A percentile compares a stretch with the other conserved stretches of the same genome.
These are phyloP conservation scores for Skeletonema tropicum DNA, from an alignment of 108 stramenopile genomes.

Conservation along the genomic window DNA sequence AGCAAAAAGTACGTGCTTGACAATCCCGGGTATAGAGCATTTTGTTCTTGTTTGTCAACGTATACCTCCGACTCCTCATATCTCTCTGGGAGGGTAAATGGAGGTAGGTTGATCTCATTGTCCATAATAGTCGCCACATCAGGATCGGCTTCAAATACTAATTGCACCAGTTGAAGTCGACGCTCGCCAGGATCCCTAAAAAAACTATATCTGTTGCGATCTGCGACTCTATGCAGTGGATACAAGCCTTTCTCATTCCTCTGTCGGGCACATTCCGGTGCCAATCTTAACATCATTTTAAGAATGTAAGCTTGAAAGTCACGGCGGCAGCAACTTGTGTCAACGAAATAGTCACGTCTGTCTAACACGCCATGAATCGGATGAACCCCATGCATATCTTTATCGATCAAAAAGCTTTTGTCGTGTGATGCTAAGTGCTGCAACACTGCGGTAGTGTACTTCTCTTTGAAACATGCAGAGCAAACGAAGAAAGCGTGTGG, in stretches of 20 bases:
- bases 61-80: not conserved
- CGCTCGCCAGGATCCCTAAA: not conserved
- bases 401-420: not conserved
- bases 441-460: not conserved
- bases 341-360: not conserved
- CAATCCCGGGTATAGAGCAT: not conserved
- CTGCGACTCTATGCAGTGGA: constrained; percentile 1
- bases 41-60: not conserved
- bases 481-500: not conserved
- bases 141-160: not conserved
- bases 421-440: not conserved
- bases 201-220: not conserved
- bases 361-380: not conserved
- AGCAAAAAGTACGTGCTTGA: not conserved
- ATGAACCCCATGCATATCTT: not conserved
- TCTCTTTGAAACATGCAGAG: not conserved
- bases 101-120: not conserved
- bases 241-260: not conserved
- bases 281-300: not conserved
- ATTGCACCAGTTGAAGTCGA: not conserved
- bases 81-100: constrained; percentile 1
- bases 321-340: not conserved
- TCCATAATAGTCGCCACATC: not conserved
- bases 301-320: not conserved
- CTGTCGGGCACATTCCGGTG: not conserved